Percentiles rank a stretch among this genome's conserved stretches.
Conservation (phyloP, 345 rosid species). For the Reutealis trisperma region DNA sequence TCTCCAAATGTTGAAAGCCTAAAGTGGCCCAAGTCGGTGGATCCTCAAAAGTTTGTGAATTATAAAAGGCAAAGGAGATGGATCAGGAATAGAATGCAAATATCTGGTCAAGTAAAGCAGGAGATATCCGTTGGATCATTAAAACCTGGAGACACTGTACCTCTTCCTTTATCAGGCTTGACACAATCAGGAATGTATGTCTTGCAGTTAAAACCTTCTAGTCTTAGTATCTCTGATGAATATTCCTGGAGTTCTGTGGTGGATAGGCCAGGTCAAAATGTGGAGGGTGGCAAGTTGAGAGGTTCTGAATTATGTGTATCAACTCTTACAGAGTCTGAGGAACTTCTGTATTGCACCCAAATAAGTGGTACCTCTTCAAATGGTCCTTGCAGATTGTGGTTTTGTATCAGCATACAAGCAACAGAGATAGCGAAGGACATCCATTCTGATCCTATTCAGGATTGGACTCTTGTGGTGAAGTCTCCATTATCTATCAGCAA, state of each 20-base stretch:
- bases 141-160: constrained; percentile 66
- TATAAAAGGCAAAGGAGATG: constrained; percentile 68
- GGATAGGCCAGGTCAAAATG: constrained; percentile 40
- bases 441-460: constrained; percentile 74
- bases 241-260: constrained; percentile 89
- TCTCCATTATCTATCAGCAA: constrained; percentile 77
- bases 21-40: constrained; percentile 58
- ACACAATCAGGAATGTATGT: constrained; percentile 58
- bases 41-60: constrained; percentile 43
- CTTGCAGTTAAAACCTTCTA: constrained; percentile 64
- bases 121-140: constrained; percentile 64
- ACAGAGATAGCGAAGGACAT: constrained; percentile 81
- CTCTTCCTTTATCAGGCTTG: constrained; percentile 76
- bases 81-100: constrained; percentile 51
- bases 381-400: constrained; percentile 63
- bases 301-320: constrained; percentile 69
- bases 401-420: constrained; percentile 74
- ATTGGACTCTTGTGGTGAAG: constrained; percentile 84
- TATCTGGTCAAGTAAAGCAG: constrained; percentile 30
- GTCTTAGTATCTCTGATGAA: constrained; percentile 41
- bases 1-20: constrained; percentile 58
- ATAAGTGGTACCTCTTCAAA: constrained; percentile 60
- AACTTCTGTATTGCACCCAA: constrained; percentile 67
- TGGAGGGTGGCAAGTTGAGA: constrained; percentile 34
- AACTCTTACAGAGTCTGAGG: constrained; percentile 63